These are phyloP conservation scores for Pseudomicrostroma phylloplanum DNA, from an alignment of 1,284 basidiomycete species.

Conservation along the genomic window DNA sequence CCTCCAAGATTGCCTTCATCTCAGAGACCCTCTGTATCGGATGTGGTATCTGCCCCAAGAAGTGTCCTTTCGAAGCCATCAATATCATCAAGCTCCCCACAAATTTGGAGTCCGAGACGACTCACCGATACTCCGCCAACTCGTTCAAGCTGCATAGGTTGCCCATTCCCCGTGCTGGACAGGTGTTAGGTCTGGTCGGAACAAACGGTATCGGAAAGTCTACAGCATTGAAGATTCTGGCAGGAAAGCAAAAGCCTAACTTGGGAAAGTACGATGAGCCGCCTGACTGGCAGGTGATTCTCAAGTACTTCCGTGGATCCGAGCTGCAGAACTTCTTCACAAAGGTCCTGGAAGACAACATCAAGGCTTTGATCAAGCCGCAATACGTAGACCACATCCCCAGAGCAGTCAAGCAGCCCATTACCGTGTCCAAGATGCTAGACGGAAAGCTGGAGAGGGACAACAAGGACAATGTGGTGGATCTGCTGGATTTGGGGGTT, in stretches of 20 bases:
- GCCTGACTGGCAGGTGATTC: slow-evolving; percentile 50
- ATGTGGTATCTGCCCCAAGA: slow-evolving; percentile 51
- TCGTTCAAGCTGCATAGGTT: slow-evolving; percentile 50
- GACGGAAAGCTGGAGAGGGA: slow-evolving; percentile 45
- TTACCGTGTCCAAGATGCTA: slow-evolving; percentile 42
- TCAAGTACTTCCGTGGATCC: slow-evolving; percentile 50
- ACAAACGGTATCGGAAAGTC: slow-evolving; percentile 51
- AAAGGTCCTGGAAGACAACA: slow-evolving; percentile 51
- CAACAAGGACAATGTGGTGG: slow-evolving; percentile 45
- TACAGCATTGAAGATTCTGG: slow-evolving; percentile 49
- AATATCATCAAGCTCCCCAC: slow-evolving; percentile 51
- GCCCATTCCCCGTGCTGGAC: slow-evolving; percentile 45
- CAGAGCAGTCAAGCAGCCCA: slow-evolving; percentile 45
- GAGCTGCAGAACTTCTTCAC: slow-evolving; percentile 51
- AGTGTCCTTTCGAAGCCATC: slow-evolving; percentile 51
- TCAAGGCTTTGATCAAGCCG: slow-evolving; percentile 51
- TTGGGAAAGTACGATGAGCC: slow-evolving; percentile 50
- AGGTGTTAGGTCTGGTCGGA: slow-evolving; percentile 49
- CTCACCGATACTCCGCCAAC: slow-evolving; percentile 51
- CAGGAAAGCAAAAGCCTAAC: slow-evolving; percentile 51
- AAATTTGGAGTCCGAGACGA: slow-evolving; percentile 49
- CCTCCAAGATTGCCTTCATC: slow-evolving; percentile 30
- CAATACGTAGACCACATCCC: slow-evolving; percentile 51
- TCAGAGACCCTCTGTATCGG: slow-evolving; percentile 49
- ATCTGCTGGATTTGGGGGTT: slow-evolving; percentile 42